phyloP scores from a whole-genome alignment of 345 rosid genomes.

The Streptanthus diversifolius region DNA sequence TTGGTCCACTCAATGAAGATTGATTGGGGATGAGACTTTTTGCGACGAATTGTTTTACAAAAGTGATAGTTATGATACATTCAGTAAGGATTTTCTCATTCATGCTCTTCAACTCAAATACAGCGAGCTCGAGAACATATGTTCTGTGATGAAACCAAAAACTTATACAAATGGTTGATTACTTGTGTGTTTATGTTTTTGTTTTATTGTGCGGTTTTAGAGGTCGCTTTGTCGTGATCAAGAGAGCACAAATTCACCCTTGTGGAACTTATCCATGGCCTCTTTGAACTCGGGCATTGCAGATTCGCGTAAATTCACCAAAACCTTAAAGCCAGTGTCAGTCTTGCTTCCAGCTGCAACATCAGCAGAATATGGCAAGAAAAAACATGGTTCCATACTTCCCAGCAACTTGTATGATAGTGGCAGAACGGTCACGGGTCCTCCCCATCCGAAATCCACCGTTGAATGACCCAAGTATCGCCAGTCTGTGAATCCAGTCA shows the following conservation, averaged over 20 bases:
- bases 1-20: neutral
- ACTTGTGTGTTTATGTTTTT: neutral
- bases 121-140: constrained; percentile 13
- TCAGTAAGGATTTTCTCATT: neutral
- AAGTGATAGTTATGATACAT: neutral
- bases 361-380: constrained; percentile 63
- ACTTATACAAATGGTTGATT: constrained; percentile 19
- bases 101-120: neutral
- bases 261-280: constrained; percentile 58
- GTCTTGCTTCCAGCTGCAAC: constrained; percentile 31
- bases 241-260: constrained; percentile 37
- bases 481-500: constrained; percentile 95
- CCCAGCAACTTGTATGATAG: constrained; percentile 61
- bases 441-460: constrained; percentile 91
- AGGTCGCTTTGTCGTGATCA: neutral
- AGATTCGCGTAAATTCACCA: constrained; percentile 53
- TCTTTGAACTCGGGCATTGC: constrained; percentile 51
- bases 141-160: constrained; percentile 16
- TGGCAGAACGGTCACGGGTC: constrained; percentile 69
- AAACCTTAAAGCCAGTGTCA: constrained; percentile 62
- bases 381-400: constrained; percentile 75
- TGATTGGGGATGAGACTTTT: neutral
- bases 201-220: neutral
- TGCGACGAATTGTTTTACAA: neutral
- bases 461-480: constrained; percentile 76